These are phyloP conservation scores for Lasiosphaeriaceae sp. DNA, from an alignment of 495 filamentous ascomycete genomes.

Conservation along the genomic window DNA sequence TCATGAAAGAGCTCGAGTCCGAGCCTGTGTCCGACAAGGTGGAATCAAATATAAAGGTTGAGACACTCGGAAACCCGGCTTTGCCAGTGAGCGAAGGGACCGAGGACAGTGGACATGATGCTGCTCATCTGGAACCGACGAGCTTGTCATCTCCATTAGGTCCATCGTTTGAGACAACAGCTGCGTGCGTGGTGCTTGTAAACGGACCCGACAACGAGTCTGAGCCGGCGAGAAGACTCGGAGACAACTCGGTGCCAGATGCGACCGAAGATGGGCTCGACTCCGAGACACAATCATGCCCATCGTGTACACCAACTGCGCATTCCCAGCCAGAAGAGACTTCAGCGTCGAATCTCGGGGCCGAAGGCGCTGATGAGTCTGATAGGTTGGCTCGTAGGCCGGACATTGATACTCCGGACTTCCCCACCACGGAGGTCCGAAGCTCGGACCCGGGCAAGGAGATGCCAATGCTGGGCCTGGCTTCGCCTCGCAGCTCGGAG, in stretches of 20 bases:
- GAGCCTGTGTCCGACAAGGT: slow-evolving; percentile 22
- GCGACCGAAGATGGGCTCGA: neutral
- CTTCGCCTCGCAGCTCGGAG: slow-evolving; percentile 4
- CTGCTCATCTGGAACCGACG: neutral
- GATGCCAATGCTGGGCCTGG: neutral
- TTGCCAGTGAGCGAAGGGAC: neutral
- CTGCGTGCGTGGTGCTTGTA: neutral
- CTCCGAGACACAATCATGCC: neutral
- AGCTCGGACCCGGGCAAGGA: slow-evolving; percentile 2
- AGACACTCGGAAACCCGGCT: neutral
- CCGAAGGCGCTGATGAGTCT: slow-evolving; percentile 15
- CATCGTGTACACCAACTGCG: neutral
- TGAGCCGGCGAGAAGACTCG: neutral
- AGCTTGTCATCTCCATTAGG: neutral
- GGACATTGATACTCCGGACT: slow-evolving; percentile 20
- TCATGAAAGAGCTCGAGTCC: slow-evolving; percentile 4
- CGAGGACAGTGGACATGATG: neutral
- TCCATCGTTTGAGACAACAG: neutral
- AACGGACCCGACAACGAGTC: slow-evolving; percentile 2
- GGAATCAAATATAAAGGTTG: slow-evolving; percentile 1
- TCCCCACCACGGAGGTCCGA: slow-evolving; percentile 20
- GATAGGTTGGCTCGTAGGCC: slow-evolving; percentile 3
- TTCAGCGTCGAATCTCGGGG: slow-evolving; percentile 10
- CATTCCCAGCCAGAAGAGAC: neutral
- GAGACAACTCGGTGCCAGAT: neutral